Conservation (phyloP, 1,284 basidiomycete genomes). For the Boletus semigastroideus region DNA sequence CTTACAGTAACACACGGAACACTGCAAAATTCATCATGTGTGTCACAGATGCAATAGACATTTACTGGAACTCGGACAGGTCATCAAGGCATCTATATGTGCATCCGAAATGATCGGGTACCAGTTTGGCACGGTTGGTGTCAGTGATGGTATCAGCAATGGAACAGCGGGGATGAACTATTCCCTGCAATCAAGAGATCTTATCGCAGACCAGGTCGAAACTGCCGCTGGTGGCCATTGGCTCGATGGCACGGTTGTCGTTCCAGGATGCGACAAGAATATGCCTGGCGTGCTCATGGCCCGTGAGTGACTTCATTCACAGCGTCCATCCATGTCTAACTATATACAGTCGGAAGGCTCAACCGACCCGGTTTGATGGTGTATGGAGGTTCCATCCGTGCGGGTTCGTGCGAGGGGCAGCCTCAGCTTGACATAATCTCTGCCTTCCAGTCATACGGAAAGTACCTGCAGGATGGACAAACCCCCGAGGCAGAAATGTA, state of each 20-base stretch:
- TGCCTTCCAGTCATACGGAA: slow-evolving; percentile 94
- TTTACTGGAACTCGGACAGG: slow-evolving; percentile 83
- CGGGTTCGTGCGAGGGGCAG: slow-evolving; percentile 82
- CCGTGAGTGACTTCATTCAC: slow-evolving; percentile 52
- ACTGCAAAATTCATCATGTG: slow-evolving; percentile 3
- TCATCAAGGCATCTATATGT: slow-evolving; percentile 79
- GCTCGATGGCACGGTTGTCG: slow-evolving; percentile 96
- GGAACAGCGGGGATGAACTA: slow-evolving; percentile 92
- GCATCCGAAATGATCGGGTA: slow-evolving; percentile 85
- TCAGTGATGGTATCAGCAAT: slow-evolving; percentile 98
- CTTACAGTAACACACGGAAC: not conserved
- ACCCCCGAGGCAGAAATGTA: slow-evolving; percentile 80
- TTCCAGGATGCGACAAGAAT: slow-evolving; percentile 98
- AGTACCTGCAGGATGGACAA: slow-evolving; percentile 87
- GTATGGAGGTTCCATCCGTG: slow-evolving; percentile 92
- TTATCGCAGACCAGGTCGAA: slow-evolving; percentile 97
- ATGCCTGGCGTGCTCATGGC: slow-evolving; percentile 97
- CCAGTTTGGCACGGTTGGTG: slow-evolving; percentile 96
- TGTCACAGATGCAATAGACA: slow-evolving; percentile 83
- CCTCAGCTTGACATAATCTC: slow-evolving; percentile 90
- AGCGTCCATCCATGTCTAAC: slow-evolving; percentile 22
- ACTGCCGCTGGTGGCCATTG: slow-evolving; percentile 96
- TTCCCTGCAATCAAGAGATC: slow-evolving; percentile 92
- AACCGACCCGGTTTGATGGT: slow-evolving; percentile 97
- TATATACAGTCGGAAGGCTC: slow-evolving; percentile 73